Percentiles rank a stretch among this genome's conserved stretches.
These are phyloP conservation scores for Arthrobotrys pseudoclavata DNA, from an alignment of 2,329 filamentous ascomycete species.

Conservation along the genomic window DNA sequence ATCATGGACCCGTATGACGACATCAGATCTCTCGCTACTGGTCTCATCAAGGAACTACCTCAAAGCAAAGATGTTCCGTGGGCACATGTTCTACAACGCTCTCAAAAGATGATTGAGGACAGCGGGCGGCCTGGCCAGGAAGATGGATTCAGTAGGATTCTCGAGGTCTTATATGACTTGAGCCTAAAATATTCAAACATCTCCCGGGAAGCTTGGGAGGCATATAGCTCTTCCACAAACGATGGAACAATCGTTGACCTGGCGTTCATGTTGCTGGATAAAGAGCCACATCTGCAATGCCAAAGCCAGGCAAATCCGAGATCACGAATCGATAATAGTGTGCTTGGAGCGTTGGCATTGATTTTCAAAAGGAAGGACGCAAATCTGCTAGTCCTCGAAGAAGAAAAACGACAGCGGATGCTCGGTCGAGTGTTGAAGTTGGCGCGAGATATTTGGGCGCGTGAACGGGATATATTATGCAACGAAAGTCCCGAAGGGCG, in stretches of 20 bases:
- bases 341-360: slow-evolving; percentile 65
- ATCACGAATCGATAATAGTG: slow-evolving; percentile 68
- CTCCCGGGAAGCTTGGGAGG: slow-evolving; percentile 26
- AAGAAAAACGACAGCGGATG: slow-evolving; percentile 69
- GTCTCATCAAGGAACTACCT: slow-evolving; percentile 70
- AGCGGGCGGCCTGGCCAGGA: slow-evolving; percentile 92
- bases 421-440: slow-evolving; percentile 69
- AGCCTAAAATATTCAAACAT: slow-evolving; percentile 39
- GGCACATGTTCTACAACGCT: slow-evolving; percentile 69
- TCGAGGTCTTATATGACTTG: slow-evolving; percentile 68
- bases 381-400: slow-evolving; percentile 65
- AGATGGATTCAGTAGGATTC: slow-evolving; percentile 82
- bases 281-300: slow-evolving; percentile 6
- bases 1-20: slow-evolving; percentile 94
- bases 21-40: slow-evolving; percentile 75
- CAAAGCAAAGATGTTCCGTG: slow-evolving; percentile 66
- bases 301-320: slow-evolving; percentile 70
- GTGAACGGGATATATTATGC: slow-evolving; percentile 83
- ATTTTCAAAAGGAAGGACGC: slow-evolving; percentile 53
- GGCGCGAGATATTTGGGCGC: slow-evolving; percentile 80
- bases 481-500: slow-evolving; percentile 95
- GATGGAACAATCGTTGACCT: slow-evolving; percentile 31
- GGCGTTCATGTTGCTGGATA: slow-evolving; percentile 34
- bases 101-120: slow-evolving; percentile 73
- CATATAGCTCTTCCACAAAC: slow-evolving; percentile 16